Conservation (phyloP, 2,329 filamentous ascomycete species). For the Tolypocladium pustulatum region DNA sequence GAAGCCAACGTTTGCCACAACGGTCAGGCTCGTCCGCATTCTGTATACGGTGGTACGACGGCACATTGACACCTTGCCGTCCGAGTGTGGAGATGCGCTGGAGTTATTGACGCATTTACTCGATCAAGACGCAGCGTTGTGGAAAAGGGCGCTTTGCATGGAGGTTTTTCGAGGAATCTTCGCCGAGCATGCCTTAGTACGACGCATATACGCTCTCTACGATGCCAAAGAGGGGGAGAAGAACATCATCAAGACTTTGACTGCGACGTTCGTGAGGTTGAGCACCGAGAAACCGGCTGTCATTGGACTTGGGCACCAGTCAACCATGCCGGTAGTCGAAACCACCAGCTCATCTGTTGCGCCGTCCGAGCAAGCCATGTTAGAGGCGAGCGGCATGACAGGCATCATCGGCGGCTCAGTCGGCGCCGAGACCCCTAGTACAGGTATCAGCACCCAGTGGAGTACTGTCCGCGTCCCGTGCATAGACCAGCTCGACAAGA, state of each 20-base stretch:
- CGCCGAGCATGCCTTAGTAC: conserved; percentile 64
- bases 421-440: conserved; percentile 53
- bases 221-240: conserved; percentile 65
- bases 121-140: conserved; percentile 72
- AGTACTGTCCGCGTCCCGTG: conserved; percentile 79
- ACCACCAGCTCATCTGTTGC: conserved; percentile 43
- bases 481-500: conserved; percentile 90
- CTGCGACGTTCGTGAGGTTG: conserved; percentile 81
- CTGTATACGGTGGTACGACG: conserved; percentile 71
- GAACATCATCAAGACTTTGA: conserved; percentile 68
- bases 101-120: conserved; percentile 75
- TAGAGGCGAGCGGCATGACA: conserved; percentile 78
- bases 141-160: conserved; percentile 86
- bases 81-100: conserved; percentile 75
- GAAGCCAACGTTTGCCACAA: conserved; percentile 68
- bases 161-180: conserved; percentile 85
- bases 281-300: conserved; percentile 83
- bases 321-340: conserved; percentile 62
- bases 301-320: conserved; percentile 84
- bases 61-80: conserved; percentile 62
- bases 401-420: conserved; percentile 74
- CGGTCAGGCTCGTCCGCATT: conserved; percentile 72
- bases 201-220: conserved; percentile 71
- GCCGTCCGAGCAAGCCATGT: conserved; percentile 70
- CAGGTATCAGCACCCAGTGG: conserved; percentile 84